phyloP scores from a whole-genome alignment of 2,329 filamentous ascomycete genomes.

The Pezicula carpinea region DNA sequence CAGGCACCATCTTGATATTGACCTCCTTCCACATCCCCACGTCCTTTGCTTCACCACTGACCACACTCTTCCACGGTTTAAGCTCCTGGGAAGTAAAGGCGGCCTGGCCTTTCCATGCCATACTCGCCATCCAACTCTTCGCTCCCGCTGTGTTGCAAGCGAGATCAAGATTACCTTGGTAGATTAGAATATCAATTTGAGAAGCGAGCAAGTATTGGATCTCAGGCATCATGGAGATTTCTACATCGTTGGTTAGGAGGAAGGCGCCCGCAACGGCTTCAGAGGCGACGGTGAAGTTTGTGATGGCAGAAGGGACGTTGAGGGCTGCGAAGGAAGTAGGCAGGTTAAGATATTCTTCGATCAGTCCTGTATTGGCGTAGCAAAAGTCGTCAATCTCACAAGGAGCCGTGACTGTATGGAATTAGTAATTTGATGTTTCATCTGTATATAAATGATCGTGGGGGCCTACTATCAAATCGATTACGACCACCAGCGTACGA shows the following conservation, averaged over 20 bases:
- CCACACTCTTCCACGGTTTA: slow-evolving; percentile 15
- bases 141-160: slow-evolving; percentile 44
- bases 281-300: slow-evolving; percentile 47
- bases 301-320: slow-evolving; percentile 44
- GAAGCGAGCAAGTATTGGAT: slow-evolving; percentile 55
- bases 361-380: slow-evolving; percentile 24
- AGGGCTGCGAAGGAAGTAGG: slow-evolving; percentile 42
- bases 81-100: slow-evolving; percentile 32
- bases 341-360: slow-evolving; percentile 18
- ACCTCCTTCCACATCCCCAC: slow-evolving; percentile 16
- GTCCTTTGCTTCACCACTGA: slow-evolving; percentile 8
- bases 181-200: slow-evolving; percentile 62
- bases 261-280: slow-evolving; percentile 41
- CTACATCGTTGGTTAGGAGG: slow-evolving; percentile 47
- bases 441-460: neutral
- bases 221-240: slow-evolving; percentile 53
- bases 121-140: slow-evolving; percentile 32
- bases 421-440: neutral
- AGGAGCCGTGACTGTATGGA: slow-evolving; percentile 27
- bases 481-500: slow-evolving; percentile 35
- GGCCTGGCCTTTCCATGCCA: slow-evolving; percentile 40
- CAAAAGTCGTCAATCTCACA: slow-evolving; percentile 35
- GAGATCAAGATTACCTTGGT: slow-evolving; percentile 61
- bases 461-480: slow-evolving; percentile 33
- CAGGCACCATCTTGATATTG: slow-evolving; percentile 16